Base-by-base conservation (phyloP, 2,329 filamentous ascomycete genomes). In the Hymenoscyphus infarciens region DNA sequence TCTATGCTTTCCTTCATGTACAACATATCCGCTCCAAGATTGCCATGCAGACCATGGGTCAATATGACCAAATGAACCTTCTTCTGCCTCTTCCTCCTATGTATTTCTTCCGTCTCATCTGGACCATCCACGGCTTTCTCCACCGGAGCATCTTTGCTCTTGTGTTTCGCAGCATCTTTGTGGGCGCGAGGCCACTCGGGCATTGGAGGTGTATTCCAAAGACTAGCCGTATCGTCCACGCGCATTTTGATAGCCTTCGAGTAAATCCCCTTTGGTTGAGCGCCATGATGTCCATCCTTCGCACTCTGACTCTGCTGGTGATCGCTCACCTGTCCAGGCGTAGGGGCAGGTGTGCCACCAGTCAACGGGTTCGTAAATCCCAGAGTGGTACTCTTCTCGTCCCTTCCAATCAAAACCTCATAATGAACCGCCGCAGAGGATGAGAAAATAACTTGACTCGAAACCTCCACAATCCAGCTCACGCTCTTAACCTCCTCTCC, bases 1-100 rank as follows among this genome's bases (percentile, higher is more conserved):
- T 99, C 95, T 66, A 99, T 98, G 75, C 92, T 96, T 77, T 99
- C 95, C 74, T 99, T 99, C 75, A 99, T 78, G 74, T 91, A 99
- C 22, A 99, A 81, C 95, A 99, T 97, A 74, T 99, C 95, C 25
- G 92, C 90, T 5, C 95, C 92, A 13, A 97, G 82, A 74, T 99
- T 99, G 76, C 94, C 97, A 75, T 99, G 95, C 66, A 99, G 77
- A 0, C 95, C 95, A 77, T 99, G 95, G 0, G 95, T 98, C 57
- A 99, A 78, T 38, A 99, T 82, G 27, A 99, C 95, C 52, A 99
- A 80, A 74, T 99, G 95, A 1, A 99, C 82, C 67, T 89, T 94
- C 77, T 91, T 92, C 68, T 83, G 83, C 74, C 87, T 89, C 66
- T 77, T 81, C 53, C 75, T 73, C 56, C 65, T 62, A 69, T 75